Conservation (phyloP, 768 basidiomycete genomes). For the Filobasidium floriforme region DNA sequence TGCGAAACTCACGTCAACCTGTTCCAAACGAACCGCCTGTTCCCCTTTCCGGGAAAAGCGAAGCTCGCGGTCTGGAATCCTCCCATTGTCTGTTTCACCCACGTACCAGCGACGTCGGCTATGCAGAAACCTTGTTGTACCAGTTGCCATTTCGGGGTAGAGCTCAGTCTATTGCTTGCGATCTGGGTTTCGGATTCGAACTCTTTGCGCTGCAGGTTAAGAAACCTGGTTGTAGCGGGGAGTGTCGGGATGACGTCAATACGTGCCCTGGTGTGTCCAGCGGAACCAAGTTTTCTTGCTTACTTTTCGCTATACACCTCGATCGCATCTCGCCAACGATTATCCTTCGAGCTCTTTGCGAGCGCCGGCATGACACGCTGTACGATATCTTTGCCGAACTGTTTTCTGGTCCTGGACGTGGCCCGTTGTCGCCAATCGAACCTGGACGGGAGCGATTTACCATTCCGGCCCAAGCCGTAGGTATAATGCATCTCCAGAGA, state of each 20-base stretch:
- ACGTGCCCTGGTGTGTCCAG: background rate
- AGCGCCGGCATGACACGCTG: background rate
- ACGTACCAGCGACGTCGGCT: slow-evolving; percentile 55
- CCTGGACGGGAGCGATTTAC: background rate
- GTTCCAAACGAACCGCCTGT: slow-evolving; percentile 54
- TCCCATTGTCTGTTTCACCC: slow-evolving; percentile 59
- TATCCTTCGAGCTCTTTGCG: background rate
- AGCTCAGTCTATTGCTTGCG: background rate
- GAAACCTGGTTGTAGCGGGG: background rate
- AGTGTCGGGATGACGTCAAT: background rate
- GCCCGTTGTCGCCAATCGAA: slow-evolving; percentile 16
- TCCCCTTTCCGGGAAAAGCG: slow-evolving; percentile 50
- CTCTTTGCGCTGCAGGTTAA: slow-evolving; percentile 10
- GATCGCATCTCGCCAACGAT: slow-evolving; percentile 7
- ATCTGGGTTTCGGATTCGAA: slow-evolving; percentile 8
- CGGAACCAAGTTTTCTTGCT: background rate
- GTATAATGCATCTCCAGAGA: slow-evolving; percentile 1
- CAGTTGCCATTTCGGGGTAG: slow-evolving; percentile 4
- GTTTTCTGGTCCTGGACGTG: background rate
- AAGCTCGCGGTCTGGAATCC: slow-evolving; percentile 55
- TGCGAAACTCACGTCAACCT: slow-evolving; percentile 56
- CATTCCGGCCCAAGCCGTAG: slow-evolving; percentile 4
- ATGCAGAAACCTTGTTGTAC: slow-evolving; percentile 17
- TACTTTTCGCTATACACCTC: slow-evolving; percentile 16
- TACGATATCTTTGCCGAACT: background rate